Evolutionary conservation across 1,284 basidiomycete species (phyloP), one percentile per base, ranked within the genome.

Genomic region (Exobasidium cylindrosporum): DNA sequence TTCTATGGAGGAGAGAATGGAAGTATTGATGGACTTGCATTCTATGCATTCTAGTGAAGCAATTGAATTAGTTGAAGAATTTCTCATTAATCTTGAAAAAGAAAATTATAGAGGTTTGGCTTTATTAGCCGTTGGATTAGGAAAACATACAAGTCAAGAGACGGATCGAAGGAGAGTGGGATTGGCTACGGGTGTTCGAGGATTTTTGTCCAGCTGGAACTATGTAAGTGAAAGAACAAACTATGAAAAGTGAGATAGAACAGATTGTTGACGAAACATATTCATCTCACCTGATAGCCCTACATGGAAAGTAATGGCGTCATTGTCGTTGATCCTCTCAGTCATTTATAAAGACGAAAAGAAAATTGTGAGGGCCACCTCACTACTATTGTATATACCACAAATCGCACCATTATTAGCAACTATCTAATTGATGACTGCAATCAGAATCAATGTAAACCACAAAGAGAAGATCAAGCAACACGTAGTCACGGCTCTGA

Each of bases 241-340:
- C 10, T 44, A 49, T 21, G 54, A 29, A 21, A 44, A 29, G 11
- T 7, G 17, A 29, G 45, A 5, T 57, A 35, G 40, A 7, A 35
- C 21, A 17, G 23, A 50, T n/a, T n/a, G 35, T 10, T 40, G 35
- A 7, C 17, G 35, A 40, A 10, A 40, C 17, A 40, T 40, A 40
- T 40, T 10, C 35, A 7, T 40, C 35, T 40, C 17, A 17, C 35
- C 17, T 17, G 35, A 10, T 17, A 40, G 35, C 90, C 94, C n/a
- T 95, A 92, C 90, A 90, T 86, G 80, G 93, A 97, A 80, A 86
- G 87, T 13, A 91, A 91, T 69, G 93, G 93, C 1, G 86, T 93
- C 58, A 85, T 97, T 54, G 93, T 89, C 76, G 87, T 95, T 55
- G 93, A 97, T 80, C 83, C 88, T 30, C 82, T 90, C 68, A 91